A percentile compares a stretch with the other conserved stretches of the same genome.
phyloP scores from a whole-genome alignment of 2,329 filamentous ascomycete species.

The Colletotrichum costaricense region DNA sequence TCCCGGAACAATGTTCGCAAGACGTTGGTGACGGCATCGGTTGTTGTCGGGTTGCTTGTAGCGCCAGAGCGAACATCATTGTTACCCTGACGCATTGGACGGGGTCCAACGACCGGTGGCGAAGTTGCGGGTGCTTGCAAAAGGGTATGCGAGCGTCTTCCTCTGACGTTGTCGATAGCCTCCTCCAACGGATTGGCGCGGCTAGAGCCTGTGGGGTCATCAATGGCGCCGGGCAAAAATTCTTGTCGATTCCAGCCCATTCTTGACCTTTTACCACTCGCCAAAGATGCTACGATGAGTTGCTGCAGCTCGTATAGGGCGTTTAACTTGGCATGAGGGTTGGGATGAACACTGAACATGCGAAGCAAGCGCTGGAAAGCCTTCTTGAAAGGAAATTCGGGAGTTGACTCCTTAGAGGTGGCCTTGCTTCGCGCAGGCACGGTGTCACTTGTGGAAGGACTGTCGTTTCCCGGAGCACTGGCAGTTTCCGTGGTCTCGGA shows the following conservation, averaged over 20 bases:
- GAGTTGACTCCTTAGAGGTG: conserved; percentile 46
- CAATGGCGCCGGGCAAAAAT: conserved; percentile 43
- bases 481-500: conserved; percentile 52
- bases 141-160: conserved; percentile 72
- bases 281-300: conserved; percentile 77
- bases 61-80: conserved; percentile 61
- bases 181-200: conserved; percentile 68
- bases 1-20: conserved; percentile 76
- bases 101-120: conserved; percentile 45
- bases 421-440: conserved; percentile 44
- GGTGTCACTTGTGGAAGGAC: conserved; percentile 53
- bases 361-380: conserved; percentile 84
- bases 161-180: conserved; percentile 76
- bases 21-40: conserved; percentile 74
- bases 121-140: conserved; percentile 47
- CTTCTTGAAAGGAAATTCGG: conserved; percentile 82
- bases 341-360: conserved; percentile 90
- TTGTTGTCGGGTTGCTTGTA: conserved; percentile 63
- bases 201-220: conserved; percentile 46
- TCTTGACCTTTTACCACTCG: conserved; percentile 47
- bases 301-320: conserved; percentile 86
- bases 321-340: conserved; percentile 87
- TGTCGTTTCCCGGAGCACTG: conserved; percentile 54
- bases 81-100: conserved; percentile 53
- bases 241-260: conserved; percentile 49